These are phyloP conservation scores for Perkinsela sp. DNA, from an alignment of 208 protist species.

Conservation along the genomic window DNA sequence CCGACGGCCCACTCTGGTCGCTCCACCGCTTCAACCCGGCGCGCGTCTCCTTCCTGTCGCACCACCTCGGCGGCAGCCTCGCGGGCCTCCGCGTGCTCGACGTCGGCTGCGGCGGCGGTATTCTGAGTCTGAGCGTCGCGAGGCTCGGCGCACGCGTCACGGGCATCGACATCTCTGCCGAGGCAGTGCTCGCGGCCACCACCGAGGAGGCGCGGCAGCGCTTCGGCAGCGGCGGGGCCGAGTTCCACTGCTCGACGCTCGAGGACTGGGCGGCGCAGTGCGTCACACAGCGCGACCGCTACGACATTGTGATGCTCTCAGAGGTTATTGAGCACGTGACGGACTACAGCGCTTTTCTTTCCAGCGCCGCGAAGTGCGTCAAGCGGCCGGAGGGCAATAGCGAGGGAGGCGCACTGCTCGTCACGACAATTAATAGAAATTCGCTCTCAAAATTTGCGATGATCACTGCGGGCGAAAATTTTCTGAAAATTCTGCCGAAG, in stretches of 20 bases:
- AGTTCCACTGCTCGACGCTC: background rate
- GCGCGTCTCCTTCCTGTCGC: conserved; percentile 5
- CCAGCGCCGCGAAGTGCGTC: background rate
- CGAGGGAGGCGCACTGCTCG: conserved; percentile 10
- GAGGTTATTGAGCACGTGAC: conserved; percentile 24
- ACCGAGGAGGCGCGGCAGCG: conserved; percentile 9
- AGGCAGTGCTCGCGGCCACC: conserved; percentile 8
- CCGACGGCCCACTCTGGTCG: conserved; percentile 12
- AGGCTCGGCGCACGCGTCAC: conserved; percentile 12
- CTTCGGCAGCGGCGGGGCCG: conserved; percentile 5
- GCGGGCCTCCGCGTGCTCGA: conserved; percentile 13
- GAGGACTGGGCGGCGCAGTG: conserved; percentile 3
- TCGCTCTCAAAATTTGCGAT: conserved; percentile 9
- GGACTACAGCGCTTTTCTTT: conserved; percentile 11
- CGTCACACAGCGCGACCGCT: conserved; percentile 4
- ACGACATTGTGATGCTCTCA: conserved; percentile 14
- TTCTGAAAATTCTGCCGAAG: conserved; percentile 11
- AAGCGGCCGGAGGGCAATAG: conserved; percentile 8
- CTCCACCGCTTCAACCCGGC: conserved; percentile 21
- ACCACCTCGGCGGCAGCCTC: background rate
- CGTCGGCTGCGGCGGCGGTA: conserved; percentile 19
- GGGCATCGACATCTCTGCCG: conserved; percentile 10
- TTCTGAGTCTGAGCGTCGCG: conserved; percentile 13
- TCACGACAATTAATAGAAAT: conserved; percentile 19
- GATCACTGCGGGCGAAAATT: conserved; percentile 13